Conservation (phyloP, 78 protist species). For the Parvularia atlantis region DNA sequence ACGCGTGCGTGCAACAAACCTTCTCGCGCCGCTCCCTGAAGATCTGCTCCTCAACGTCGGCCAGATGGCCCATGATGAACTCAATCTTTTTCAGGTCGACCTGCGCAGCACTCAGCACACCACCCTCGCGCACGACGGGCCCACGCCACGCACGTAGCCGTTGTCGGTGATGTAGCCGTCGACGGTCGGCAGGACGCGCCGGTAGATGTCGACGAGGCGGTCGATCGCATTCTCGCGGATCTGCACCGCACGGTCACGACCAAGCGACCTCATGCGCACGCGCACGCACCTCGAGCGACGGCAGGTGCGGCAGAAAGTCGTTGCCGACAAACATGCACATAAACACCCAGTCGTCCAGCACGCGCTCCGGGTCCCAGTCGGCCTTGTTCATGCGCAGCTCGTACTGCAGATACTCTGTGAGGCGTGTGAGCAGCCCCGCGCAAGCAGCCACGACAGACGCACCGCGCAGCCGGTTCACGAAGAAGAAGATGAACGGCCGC, state of each 20-base stretch:
- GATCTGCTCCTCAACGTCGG: constrained; percentile 28
- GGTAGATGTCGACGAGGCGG: constrained; percentile 59
- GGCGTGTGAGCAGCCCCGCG: too few species aligned
- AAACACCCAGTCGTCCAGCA: constrained; percentile 94
- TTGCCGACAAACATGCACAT: constrained; percentile 95
- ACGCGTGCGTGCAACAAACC: too few species aligned
- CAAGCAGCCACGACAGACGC: too few species aligned
- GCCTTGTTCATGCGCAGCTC: not conserved
- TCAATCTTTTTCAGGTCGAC: constrained; percentile 19
- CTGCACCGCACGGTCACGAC: too few species aligned
- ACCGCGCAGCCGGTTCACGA: constrained; percentile 7
- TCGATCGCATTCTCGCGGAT: constrained; percentile 84
- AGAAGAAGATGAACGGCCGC: not conserved
- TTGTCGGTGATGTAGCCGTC: constrained; percentile 75
- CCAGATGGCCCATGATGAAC: constrained; percentile 30
- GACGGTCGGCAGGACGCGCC: constrained; percentile 19
- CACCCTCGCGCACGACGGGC: not conserved
- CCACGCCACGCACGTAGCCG: constrained; percentile 32
- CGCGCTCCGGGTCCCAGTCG: constrained; percentile 77
- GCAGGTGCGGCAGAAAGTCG: constrained; percentile 98
- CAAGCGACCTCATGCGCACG: too few species aligned
- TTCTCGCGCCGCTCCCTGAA: too few species aligned
- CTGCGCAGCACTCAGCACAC: not conserved
- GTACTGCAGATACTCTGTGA: constrained; percentile 16
- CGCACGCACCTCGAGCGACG: constrained; percentile 88